Evolutionary conservation across 257 asterid genomes (phyloP).

Genomic region (Solanum etuberosum): DNA sequence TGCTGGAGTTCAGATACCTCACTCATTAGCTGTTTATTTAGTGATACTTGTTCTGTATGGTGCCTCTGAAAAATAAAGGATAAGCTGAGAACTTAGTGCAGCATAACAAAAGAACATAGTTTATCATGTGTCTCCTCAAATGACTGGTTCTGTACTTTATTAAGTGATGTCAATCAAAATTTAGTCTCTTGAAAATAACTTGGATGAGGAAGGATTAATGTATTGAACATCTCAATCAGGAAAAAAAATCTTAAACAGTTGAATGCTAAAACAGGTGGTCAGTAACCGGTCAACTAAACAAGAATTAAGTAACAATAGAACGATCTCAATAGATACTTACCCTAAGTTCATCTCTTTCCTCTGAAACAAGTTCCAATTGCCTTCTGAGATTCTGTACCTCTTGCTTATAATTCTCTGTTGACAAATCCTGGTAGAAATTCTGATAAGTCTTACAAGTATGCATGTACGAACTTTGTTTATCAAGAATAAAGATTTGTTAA

Average conservation of each 20-base stretch:
- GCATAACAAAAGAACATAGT: not conserved
- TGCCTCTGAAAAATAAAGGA: constrained; percentile 35
- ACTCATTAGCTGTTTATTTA: constrained; percentile 38
- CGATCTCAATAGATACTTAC: constrained; percentile 20
- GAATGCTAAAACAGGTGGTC: not conserved
- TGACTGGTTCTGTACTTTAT: not conserved
- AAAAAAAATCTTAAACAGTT: not conserved
- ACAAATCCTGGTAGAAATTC: constrained; percentile 33
- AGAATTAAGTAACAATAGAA: not conserved
- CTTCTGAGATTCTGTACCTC: constrained; percentile 55
- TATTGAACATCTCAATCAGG: not conserved
- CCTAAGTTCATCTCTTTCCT: constrained; percentile 81
- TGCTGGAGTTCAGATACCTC: constrained; percentile 52
- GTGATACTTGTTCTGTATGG: constrained; percentile 34
- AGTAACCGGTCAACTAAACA: not conserved
- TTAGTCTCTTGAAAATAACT: not conserved
- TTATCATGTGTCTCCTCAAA: not conserved
- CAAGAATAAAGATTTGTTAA: not conserved
- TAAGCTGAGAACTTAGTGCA: not conserved
- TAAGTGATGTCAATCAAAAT: not conserved
- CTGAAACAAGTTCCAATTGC: constrained; percentile 43
- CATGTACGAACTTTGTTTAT: not conserved
- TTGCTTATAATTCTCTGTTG: constrained; percentile 40
- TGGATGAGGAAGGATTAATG: not conserved
- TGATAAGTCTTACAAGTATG: not conserved